Evolutionary conservation across 1,284 basidiomycete species (phyloP).

Genomic region (Pseudozyma tsukubaensis): DNA sequence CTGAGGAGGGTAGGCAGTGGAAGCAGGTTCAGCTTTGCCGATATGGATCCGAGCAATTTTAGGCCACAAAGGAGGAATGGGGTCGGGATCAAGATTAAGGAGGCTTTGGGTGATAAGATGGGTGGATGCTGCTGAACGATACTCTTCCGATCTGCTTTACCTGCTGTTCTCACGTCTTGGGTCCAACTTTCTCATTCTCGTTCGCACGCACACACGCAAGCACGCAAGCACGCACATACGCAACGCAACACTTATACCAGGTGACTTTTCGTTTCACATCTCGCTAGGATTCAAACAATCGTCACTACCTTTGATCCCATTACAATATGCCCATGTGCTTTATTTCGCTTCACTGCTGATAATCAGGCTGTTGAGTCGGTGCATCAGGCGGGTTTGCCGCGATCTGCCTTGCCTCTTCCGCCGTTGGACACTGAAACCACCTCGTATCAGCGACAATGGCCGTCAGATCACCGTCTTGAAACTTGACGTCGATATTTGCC

Average conservation of each 20-base stretch:
- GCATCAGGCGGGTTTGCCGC: slow-evolving; percentile 1
- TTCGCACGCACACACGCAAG: too few species aligned
- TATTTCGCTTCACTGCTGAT: too few species aligned
- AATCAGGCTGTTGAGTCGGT: too few species aligned
- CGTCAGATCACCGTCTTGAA: not conserved
- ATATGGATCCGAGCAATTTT: slow-evolving; percentile 43
- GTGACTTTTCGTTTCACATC: not conserved
- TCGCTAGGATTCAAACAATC: slow-evolving; percentile 17
- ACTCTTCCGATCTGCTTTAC: too few species aligned
- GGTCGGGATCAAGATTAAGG: slow-evolving; percentile 38
- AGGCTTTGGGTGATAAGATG: slow-evolving; percentile 39
- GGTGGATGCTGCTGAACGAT: slow-evolving; percentile 52
- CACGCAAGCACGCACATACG: too few species aligned
- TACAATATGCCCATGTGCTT: not conserved
- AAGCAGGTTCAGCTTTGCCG: slow-evolving; percentile 52
- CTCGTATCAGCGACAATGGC: not conserved
- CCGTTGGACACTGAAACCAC: slow-evolving; percentile 6
- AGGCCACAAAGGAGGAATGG: slow-evolving; percentile 21
- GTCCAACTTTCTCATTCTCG: too few species aligned
- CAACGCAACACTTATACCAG: slow-evolving; percentile 2
- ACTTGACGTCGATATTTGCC: too few species aligned
- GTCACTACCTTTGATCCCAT: not conserved
- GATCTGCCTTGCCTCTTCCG: not conserved
- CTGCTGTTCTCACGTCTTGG: too few species aligned
- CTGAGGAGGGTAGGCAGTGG: slow-evolving; percentile 72